Percentiles rank a stretch among this genome's conserved stretches.
These are phyloP conservation scores for Fennellomyces sp. DNA, from an alignment of 371 early-diverging fungal species.

Conservation along the genomic window DNA sequence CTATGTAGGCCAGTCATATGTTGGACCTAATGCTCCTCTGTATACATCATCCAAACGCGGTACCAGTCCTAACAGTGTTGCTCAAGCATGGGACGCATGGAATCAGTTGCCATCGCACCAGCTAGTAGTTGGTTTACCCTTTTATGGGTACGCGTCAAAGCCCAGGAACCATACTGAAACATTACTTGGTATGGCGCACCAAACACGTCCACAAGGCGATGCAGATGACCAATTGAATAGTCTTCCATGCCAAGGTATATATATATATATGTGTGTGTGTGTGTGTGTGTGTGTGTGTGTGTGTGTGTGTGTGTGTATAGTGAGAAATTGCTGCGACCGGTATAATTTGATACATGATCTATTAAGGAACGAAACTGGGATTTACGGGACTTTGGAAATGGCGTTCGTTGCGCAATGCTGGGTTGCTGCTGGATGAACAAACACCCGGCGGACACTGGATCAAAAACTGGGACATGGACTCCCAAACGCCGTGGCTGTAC, in stretches of 20 bases:
- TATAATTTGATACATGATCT: slow-evolving; percentile 26
- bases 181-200: slow-evolving; percentile 10
- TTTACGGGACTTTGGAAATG: slow-evolving; percentile 57
- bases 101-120: not conserved
- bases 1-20: not conserved
- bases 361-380: not conserved
- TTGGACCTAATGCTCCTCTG: slow-evolving; percentile 2
- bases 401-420: slow-evolving; percentile 58
- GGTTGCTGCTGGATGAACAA: slow-evolving; percentile 39
- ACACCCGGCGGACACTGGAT: slow-evolving; percentile 50
- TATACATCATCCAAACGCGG: slow-evolving; percentile 2
- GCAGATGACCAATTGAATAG: slow-evolving; percentile 52
- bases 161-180: slow-evolving; percentile 8
- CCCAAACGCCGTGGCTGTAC: slow-evolving; percentile 74
- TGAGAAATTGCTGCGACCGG: no score
- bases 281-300: no score
- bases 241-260: no score
- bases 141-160: slow-evolving; percentile 5
- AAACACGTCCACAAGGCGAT: slow-evolving; percentile 45
- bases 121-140: not conserved
- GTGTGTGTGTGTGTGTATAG: no score
- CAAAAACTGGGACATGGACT: slow-evolving; percentile 61
- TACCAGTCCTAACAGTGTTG: not conserved
- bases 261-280: no score
- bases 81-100: slow-evolving; percentile 7